Base-by-base conservation (phyloP, 192 early-diverging fungal genomes). In the Coemansia sp. region DNA sequence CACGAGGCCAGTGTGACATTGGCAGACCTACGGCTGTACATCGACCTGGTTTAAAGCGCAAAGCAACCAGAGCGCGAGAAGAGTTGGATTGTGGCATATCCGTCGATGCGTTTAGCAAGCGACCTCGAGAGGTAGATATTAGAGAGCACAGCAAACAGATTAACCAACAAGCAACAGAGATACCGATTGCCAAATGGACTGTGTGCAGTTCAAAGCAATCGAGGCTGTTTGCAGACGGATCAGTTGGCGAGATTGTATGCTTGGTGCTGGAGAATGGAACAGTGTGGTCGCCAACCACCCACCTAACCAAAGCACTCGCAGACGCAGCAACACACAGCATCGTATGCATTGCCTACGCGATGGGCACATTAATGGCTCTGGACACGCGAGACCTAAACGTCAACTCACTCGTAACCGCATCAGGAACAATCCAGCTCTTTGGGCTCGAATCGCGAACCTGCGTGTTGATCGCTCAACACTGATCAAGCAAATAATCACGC, bases 1-100 rank as follows among this genome's bases (percentile, higher is more conserved):
- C 58, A 17, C 38, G 58, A 25, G 58, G 58, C 37, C 38, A 60
- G 10, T 60, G 58, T 15, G n/a, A 47, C 10, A 28, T 60, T 60
- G 58, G 58, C 14, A 20, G 42, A 6, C 58, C 58, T 14, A 26
- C 44, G 25, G 58, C 8, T 34, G 5, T 47, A 1, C 44, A 60
- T 26, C 21, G 58, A 1, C 58, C 58, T 26, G 14, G 18, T 34
- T 7, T 57, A 34, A 57, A 60, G 58, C 58, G 58, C 10, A 60
- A 28, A 21, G 10, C 31, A 12, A 3, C 24, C 40, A 37, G 14
- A 31, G 56, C 17, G 4, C 3, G 7, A 4, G 56, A 23, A 9
- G 34, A 5, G 11, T 37, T 7, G 38, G 40, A 42, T n/a, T 15
- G 11, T 5, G 15, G 40, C 40, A 42, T 42, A 42, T n/a, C 40